Evolutionary conservation across 2,329 filamentous ascomycete genomes (phyloP), one percentile per base, ranked within the genome.

Genomic region (Colletotrichum sp.): DNA sequence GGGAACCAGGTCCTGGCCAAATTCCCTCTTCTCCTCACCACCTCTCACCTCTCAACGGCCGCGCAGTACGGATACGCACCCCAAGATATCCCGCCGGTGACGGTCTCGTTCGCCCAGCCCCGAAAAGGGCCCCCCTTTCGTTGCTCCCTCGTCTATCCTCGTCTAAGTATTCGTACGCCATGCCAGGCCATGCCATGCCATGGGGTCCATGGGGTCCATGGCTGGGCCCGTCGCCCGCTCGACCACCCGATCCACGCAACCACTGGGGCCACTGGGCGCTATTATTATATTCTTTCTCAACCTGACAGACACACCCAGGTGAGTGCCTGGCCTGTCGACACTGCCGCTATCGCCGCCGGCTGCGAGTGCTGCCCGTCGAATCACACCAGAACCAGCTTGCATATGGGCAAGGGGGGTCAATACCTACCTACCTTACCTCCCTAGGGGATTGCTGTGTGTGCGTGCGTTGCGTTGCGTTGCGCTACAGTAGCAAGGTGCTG

Each of bases 311-410:
- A 49, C 44, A 49, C 44, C 44, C 44, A 49, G n/a, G n/a, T 8
- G 44, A 69, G 55, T 49, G 30, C 39, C 71, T 60, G 65, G 71
- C 30, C 57, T 65, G 59, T 76, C 52, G 36, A 71, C 36, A 57
- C 60, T 71, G 60, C 71, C 71, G 55, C 71, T 60, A 52, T 64
- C 71, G 75, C 18, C 62, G 52, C 71, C 71, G 71, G 66, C 64
- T 49, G 70, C 70, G 68, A 76, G 70, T 76, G 66, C 66, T 60
- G 75, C 60, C 26, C 28, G 36, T 75, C 75, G 66, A 75, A 76
- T 76, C 75, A 76, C 71, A 76, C 72, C 75, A 76, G 60, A 76
- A 66, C 26, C 74, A 71, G 21, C 74, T 64, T 73, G 74, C 74
- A 76, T 73, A 76, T 76, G 64, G 44, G 32, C 62, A 44, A 28